phyloP scores from a whole-genome alignment of 495 filamentous ascomycete genomes.

The Massariosphaeria phaeospora region DNA sequence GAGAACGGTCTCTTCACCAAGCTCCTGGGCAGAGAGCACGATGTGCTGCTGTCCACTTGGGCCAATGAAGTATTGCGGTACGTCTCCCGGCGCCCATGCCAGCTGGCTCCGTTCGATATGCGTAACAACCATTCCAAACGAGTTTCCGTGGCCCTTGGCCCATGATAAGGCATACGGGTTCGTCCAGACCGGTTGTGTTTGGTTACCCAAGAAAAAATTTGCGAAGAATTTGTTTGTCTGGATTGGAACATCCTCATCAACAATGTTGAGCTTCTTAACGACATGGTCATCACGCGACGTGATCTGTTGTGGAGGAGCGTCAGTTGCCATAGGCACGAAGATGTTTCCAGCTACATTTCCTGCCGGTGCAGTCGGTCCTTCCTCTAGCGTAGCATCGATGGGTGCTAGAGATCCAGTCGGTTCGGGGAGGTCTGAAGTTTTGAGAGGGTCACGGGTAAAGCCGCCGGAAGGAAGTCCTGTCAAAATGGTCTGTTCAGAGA shows the following conservation, averaged over 20 bases:
- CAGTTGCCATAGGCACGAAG: slow-evolving; percentile 39
- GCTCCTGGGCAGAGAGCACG: slow-evolving; percentile 70
- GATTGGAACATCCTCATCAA: slow-evolving; percentile 51
- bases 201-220: slow-evolving; percentile 76
- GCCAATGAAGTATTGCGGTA: slow-evolving; percentile 67
- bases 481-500: slow-evolving; percentile 15
- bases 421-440: neutral
- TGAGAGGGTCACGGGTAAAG: slow-evolving; percentile 19
- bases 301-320: slow-evolving; percentile 38
- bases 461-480: slow-evolving; percentile 23
- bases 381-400: slow-evolving; percentile 31
- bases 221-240: slow-evolving; percentile 91
- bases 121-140: slow-evolving; percentile 63
- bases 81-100: slow-evolving; percentile 59
- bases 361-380: slow-evolving; percentile 24
- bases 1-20: slow-evolving; percentile 55
- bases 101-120: slow-evolving; percentile 64
- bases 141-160: slow-evolving; percentile 62
- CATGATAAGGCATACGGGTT: slow-evolving; percentile 82
- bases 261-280: slow-evolving; percentile 34
- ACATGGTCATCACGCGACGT: slow-evolving; percentile 37
- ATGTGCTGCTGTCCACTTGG: slow-evolving; percentile 79
- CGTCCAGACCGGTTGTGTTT: slow-evolving; percentile 66
- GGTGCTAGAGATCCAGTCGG: slow-evolving; percentile 21
- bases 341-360: slow-evolving; percentile 31